Conservation (phyloP, 164 flowering plant genomes). For the Chloranthus sessilifolius region DNA sequence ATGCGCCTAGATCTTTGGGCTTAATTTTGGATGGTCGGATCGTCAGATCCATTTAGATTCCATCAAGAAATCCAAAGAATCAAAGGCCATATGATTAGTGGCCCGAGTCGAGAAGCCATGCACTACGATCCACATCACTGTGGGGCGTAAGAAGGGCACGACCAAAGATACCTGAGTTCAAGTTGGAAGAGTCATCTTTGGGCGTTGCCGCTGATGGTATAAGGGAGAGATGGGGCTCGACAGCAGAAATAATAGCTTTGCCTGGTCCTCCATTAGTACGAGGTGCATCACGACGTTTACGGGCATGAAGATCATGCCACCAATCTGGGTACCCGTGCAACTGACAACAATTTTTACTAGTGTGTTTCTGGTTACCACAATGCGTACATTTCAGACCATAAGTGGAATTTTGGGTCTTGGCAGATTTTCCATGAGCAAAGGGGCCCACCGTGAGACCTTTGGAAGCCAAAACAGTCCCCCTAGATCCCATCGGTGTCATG, state of each 20-base stretch:
- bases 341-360: no score
- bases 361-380: neutral
- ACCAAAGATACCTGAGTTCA: neutral
- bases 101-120: no score
- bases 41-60: no score
- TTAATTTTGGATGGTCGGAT: no score
- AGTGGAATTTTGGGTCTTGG: neutral
- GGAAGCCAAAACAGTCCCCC: neutral
- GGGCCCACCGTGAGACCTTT: neutral
- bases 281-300: neutral
- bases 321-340: slow-evolving; percentile 5
- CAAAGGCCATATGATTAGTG: slow-evolving; percentile 4
- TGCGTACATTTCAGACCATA: neutral
- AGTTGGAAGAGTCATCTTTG: neutral
- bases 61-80: no score
- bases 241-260: neutral
- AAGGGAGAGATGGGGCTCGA: neutral
- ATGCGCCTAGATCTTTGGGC: no score
- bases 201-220: neutral
- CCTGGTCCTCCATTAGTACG: neutral
- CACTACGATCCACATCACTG: neutral
- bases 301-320: neutral
- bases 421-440: no score
- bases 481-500: no score
- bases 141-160: neutral